Conservation (phyloP, 139 green algal species). For the Pleodorina starrii region DNA sequence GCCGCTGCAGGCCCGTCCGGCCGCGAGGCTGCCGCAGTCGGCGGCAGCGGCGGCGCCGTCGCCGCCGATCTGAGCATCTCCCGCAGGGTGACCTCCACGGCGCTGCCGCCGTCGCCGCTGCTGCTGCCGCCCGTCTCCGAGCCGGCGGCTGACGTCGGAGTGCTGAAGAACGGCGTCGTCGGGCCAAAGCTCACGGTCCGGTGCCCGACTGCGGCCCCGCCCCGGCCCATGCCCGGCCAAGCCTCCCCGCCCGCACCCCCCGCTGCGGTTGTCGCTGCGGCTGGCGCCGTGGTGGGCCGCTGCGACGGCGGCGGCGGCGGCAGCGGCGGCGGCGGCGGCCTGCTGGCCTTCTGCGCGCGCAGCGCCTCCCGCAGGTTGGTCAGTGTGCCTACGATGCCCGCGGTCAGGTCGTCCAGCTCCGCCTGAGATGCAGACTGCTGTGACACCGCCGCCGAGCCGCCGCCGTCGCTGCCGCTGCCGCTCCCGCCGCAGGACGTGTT, state of each 20-base stretch:
- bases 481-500: neutral
- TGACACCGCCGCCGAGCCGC: neutral
- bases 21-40: neutral
- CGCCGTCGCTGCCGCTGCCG: neutral
- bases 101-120: neutral
- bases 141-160: neutral
- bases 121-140: neutral
- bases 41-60: neutral
- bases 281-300: neutral
- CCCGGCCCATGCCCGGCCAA: too few species aligned
- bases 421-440: neutral
- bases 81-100: neutral
- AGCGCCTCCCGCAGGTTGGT: constrained; percentile 29
- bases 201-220: neutral
- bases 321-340: neutral
- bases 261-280: too few species aligned
- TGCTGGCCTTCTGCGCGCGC: neutral
- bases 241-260: neutral
- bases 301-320: constrained; percentile 1
- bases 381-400: constrained; percentile 25
- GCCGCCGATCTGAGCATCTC: neutral
- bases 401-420: neutral
- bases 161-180: neutral
- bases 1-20: neutral
- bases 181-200: neutral